Evolutionary conservation across 2,329 filamentous ascomycete genomes (phyloP), one percentile per base, ranked within the genome.

Genomic region (Paraconiothyrium sp.): DNA sequence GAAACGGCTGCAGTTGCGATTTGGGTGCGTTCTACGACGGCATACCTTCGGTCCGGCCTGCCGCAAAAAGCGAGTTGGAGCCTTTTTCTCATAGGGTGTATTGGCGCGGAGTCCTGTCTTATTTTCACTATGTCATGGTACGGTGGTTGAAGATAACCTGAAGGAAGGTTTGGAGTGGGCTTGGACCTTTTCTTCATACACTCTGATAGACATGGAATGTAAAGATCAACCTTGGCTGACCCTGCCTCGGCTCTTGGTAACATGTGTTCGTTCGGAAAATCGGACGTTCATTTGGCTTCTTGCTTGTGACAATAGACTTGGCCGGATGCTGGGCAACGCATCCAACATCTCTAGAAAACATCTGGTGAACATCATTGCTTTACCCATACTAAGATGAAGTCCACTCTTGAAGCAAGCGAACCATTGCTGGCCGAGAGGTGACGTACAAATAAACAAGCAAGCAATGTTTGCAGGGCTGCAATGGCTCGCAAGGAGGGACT

Each of bases 171-270:
- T 48, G 46, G n/a, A 2, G n/a, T 22, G 20, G 24, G 39, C 37
- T 27, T 24, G 39, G 58, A 41, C 56, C 54, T 46, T 58, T 50
- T 58, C 59, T 66, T 61, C 61, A 54, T 60, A 57, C 22, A 58
- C 65, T 62, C 49, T 59, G 58, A 71, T 73, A 72, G 70, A 72
- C 68, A 64, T 62, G 67, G 67, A 72, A 74, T 72, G 65, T 65
- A 70, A 71, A 72, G 65, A 67, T 57, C 65, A 35, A 59, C 56
- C 51, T 60, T 56, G 50, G 50, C 55, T 35, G 54, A 48, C n/a
- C 27, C n/a, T 47, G 43, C 39, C 39, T 55, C 39, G 52, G 52
- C 27, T 44, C 24, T 44, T 46, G 39, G 27, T 55, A 20, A 46
- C 30, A 22, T 32, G 24, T 30, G 46, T 14, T 32, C 24, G 5